Evolutionary conservation across 495 filamentous ascomycete genomes (phyloP), one percentile per base, ranked within the genome.

Genomic region (Penicillium manginii): DNA sequence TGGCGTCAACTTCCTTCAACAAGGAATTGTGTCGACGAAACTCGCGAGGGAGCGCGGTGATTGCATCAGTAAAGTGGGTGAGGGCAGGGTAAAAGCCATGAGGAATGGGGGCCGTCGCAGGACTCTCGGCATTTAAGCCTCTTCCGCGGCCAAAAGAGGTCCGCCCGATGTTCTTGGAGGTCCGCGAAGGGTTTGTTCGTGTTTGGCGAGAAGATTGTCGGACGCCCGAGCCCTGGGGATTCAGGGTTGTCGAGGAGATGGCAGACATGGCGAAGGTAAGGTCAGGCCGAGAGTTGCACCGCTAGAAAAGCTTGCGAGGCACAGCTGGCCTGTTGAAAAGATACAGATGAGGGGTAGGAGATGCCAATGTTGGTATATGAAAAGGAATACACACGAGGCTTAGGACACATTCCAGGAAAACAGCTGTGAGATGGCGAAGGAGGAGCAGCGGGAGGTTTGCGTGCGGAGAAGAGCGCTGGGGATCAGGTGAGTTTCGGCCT

Each of bases 1-100:
- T 99, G 50, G 94, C 93, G 77, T 99, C 96, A 32, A 97, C 94
- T 72, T 99, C 94, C 64, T 96, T 96, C 50, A 99, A 78, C 45
- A 97, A 82, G 6, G 92, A 94, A 67, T 96, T 96, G 71, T 99
- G 93, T 58, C 91, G 84, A 55, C 96, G 90, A 52, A 96, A 91
- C 68, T 99, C 94, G 69, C 91, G 90, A 8, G 94, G 94, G 5
- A 99, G 86, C 22, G 96, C 93, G 18, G 89, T 88, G 63, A 97
- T 90, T 47, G 92, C 86, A 73, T 98, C 92, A 55, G 93, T 89
- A 73, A 98, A 99, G 76, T 93, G 90, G 26, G 91, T 92, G 59
- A 97, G 88, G 22, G 92, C 96, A 52, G 94, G 96, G 64, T 93
- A 96, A 78, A 98, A 88, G 39, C 86, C 86, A 43, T 83, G 84